A percentile compares a stretch with the other conserved stretches of the same genome.
These are phyloP conservation scores for Saccharomycopsis sp. DNA, from an alignment of 805 yeast species.

Conservation along the genomic window DNA sequence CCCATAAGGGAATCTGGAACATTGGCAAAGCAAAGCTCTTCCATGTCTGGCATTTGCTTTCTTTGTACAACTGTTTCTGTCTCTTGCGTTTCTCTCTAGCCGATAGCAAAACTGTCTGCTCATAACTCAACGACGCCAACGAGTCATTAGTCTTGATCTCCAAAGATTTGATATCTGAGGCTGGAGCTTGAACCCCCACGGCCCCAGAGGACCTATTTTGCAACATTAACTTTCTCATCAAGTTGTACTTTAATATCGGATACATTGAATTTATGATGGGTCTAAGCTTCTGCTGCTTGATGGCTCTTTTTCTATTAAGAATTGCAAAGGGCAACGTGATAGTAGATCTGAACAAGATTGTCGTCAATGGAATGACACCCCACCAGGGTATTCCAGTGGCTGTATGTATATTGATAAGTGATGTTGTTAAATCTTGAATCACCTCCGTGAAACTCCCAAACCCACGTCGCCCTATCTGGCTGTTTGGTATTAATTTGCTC, in stretches of 20 bases:
- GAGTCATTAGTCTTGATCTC: constrained; percentile 24
- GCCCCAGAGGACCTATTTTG: constrained; percentile 28
- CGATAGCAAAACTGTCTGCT: constrained; percentile 68
- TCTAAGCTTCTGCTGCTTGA: constrained; percentile 61
- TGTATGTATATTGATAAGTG: constrained; percentile 44
- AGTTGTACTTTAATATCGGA: constrained; percentile 57
- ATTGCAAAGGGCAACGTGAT: constrained; percentile 78
- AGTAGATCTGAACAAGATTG: constrained; percentile 55
- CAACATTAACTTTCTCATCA: constrained; percentile 41
- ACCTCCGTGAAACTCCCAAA: constrained; percentile 7
- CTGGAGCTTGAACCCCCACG: constrained; percentile 27
- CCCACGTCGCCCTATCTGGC: not conserved
- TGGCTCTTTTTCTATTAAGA: constrained; percentile 58
- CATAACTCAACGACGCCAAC: constrained; percentile 50
- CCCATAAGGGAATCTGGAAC: constrained; percentile 84
- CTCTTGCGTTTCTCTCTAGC: constrained; percentile 73
- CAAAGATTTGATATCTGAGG: constrained; percentile 22
- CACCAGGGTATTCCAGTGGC: constrained; percentile 76
- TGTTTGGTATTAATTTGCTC: not conserved
- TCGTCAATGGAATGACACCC: constrained; percentile 65
- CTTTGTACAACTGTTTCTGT: constrained; percentile 63
- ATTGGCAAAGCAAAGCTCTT: constrained; percentile 69
- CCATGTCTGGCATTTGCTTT: constrained; percentile 69
- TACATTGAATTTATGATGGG: constrained; percentile 69
- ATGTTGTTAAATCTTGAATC: constrained; percentile 23